Conservation (phyloP, 306 rosid genomes). For the Fagus crenata region DNA sequence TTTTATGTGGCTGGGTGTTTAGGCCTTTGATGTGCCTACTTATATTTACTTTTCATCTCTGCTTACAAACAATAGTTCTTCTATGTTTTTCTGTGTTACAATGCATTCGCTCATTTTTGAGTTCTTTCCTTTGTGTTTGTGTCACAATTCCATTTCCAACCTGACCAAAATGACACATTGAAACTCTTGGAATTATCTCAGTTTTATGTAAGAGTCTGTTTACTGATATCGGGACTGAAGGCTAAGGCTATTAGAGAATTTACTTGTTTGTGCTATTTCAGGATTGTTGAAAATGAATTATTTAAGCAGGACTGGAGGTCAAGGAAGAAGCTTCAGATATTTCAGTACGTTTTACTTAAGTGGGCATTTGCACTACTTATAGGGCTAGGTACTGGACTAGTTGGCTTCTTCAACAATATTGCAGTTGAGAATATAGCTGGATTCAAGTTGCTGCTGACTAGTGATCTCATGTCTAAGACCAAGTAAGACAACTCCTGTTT, state of each 20-base stretch:
- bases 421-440: conserved; percentile 91
- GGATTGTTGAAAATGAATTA: conserved; percentile 77
- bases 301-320: conserved; percentile 93
- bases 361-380: conserved; percentile 87
- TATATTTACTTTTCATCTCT: not conserved
- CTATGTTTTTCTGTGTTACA: not conserved
- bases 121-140: not conserved
- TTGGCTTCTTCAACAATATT: conserved; percentile 74
- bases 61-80: not conserved
- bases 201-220: conserved; percentile 3
- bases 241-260: conserved; percentile 11
- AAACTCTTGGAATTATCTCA: not conserved
- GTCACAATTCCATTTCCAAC: not conserved
- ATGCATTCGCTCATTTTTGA: not conserved
- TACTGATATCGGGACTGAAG: conserved; percentile 21
- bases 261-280: conserved; percentile 39
- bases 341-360: conserved; percentile 72
- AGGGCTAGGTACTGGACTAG: conserved; percentile 77
- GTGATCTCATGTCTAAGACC: conserved; percentile 55
- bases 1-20: not conserved
- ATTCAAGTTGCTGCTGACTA: conserved; percentile 58
- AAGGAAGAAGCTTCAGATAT: conserved; percentile 56
- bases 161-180: not conserved
- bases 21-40: not conserved
- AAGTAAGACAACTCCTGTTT: conserved; percentile 46